A percentile compares a stretch with the other conserved stretches of the same genome.
These are phyloP conservation scores for Diaporthe longicolla DNA, from an alignment of 2,329 filamentous ascomycete genomes.

Conservation along the genomic window DNA sequence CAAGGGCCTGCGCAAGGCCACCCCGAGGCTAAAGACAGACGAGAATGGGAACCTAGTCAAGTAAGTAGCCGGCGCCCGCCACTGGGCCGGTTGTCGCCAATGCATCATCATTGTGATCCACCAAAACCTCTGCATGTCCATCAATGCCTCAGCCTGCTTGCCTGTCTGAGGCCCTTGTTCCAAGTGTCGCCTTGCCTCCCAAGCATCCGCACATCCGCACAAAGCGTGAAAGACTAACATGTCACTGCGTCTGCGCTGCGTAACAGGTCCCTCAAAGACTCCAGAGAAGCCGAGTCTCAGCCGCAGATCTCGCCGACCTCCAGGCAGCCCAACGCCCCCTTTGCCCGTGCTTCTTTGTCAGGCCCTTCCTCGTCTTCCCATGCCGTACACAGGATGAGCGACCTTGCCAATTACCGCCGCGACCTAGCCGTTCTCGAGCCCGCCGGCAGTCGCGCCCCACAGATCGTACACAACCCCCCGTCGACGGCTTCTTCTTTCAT, in stretches of 20 bases:
- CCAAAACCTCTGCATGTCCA: not conserved
- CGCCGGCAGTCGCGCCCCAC: slow-evolving; percentile 67
- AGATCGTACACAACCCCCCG: slow-evolving; percentile 65
- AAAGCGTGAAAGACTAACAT: slow-evolving; percentile 48
- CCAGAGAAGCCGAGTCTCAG: slow-evolving; percentile 57
- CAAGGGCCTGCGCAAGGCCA: slow-evolving; percentile 52
- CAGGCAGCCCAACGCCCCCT: slow-evolving; percentile 42
- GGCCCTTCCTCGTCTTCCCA: slow-evolving; percentile 54
- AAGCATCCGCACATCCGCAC: slow-evolving; percentile 8
- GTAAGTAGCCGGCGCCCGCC: slow-evolving; percentile 49
- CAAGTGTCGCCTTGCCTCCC: slow-evolving; percentile 10
- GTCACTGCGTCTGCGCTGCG: slow-evolving; percentile 45
- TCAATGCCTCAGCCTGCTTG: slow-evolving; percentile 47
- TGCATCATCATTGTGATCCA: slow-evolving; percentile 30
- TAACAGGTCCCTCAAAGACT: slow-evolving; percentile 54
- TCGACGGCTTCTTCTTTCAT: slow-evolving; percentile 60
- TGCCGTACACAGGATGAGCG: slow-evolving; percentile 71
- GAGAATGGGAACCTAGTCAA: slow-evolving; percentile 61
- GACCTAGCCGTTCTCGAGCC: slow-evolving; percentile 79
- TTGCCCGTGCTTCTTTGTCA: slow-evolving; percentile 56
- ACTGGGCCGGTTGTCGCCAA: slow-evolving; percentile 30
- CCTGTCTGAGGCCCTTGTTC: slow-evolving; percentile 44
- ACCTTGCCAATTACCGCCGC: slow-evolving; percentile 79
- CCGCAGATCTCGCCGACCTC: slow-evolving; percentile 63
- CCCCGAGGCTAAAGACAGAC: slow-evolving; percentile 69